Evolutionary conservation across 495 filamentous ascomycete species (phyloP).

Genomic region (Aspergillus egyptiacus): DNA sequence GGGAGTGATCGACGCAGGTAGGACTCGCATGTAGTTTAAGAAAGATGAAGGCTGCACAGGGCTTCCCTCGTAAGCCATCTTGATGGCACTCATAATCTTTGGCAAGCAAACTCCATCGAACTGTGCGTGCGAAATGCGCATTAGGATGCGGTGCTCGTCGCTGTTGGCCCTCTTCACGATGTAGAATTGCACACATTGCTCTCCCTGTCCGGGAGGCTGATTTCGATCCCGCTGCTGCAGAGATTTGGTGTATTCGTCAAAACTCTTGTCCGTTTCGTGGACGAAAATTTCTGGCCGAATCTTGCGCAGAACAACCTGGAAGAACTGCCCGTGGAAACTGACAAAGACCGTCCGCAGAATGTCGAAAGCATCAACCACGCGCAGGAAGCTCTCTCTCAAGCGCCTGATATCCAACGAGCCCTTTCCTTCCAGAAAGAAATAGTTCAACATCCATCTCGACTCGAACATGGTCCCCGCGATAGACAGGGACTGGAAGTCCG

Average conservation of each 20-base stretch:
- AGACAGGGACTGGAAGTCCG: conserved; percentile 59
- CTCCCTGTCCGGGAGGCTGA: conserved; percentile 51
- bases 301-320: conserved; percentile 56
- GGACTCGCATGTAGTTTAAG: conserved; percentile 52
- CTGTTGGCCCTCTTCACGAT: conserved; percentile 47
- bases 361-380: conserved; percentile 50
- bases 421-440: conserved; percentile 51
- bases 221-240: conserved; percentile 46
- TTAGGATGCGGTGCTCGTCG: conserved; percentile 51
- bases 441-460: conserved; percentile 50
- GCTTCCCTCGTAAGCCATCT: conserved; percentile 47
- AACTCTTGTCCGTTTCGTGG: conserved; percentile 46
- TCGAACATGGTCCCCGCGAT: conserved; percentile 53
- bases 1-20: conserved; percentile 39
- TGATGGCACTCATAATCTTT: conserved; percentile 50
- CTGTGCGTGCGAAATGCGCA: conserved; percentile 68
- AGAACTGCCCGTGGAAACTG: conserved; percentile 47
- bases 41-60: conserved; percentile 46
- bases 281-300: conserved; percentile 48
- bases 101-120: conserved; percentile 69
- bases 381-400: conserved; percentile 41
- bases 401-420: conserved; percentile 41
- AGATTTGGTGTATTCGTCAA: conserved; percentile 45
- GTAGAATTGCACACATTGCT: conserved; percentile 57
- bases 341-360: conserved; percentile 68